A percentile compares a stretch with the other conserved stretches of the same genome.
phyloP scores from a whole-genome alignment of 441 rosid species.

The Erodium moschatum region DNA sequence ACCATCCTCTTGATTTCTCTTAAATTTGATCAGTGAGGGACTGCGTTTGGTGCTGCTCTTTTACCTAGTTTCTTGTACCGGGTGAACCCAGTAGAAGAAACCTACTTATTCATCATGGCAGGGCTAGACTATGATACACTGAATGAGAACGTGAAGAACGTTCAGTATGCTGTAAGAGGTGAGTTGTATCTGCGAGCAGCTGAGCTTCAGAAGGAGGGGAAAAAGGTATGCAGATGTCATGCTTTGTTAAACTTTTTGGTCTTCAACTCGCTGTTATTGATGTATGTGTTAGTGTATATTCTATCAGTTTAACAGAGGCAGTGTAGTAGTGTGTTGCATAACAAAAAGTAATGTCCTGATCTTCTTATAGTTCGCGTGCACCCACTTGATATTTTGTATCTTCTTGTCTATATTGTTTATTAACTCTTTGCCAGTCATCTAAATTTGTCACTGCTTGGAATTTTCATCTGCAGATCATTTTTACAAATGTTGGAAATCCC shows the following conservation, averaged over 20 bases:
- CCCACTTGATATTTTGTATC: background rate
- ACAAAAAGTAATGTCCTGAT: background rate
- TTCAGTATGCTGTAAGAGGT: constrained; percentile 89
- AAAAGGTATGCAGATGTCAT: constrained; percentile 43
- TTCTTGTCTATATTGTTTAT: background rate
- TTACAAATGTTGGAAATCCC: constrained; percentile 97
- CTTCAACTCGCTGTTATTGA: background rate
- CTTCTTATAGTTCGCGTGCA: background rate
- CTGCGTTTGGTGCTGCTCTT: constrained; percentile 4
- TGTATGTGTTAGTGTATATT: constrained; percentile 4
- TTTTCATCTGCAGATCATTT: constrained; percentile 55
- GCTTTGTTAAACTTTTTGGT: background rate
- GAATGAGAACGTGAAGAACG: constrained; percentile 87
- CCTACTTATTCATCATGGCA: constrained; percentile 40
- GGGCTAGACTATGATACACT: constrained; percentile 61
- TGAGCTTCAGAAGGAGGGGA: constrained; percentile 95
- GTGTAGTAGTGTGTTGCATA: background rate
- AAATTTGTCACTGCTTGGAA: constrained; percentile 15
- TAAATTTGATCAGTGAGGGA: constrained; percentile 8
- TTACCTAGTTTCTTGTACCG: background rate
- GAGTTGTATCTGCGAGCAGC: constrained; percentile 95
- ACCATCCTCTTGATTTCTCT: background rate
- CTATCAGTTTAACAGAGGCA: background rate
- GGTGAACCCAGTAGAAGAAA: constrained; percentile 17
- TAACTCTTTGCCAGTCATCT: constrained; percentile 2